Percentiles rank a stretch among this genome's conserved stretches.
Conservation (phyloP, 169 alveolate species). For the Perkinsus olseni region DNA sequence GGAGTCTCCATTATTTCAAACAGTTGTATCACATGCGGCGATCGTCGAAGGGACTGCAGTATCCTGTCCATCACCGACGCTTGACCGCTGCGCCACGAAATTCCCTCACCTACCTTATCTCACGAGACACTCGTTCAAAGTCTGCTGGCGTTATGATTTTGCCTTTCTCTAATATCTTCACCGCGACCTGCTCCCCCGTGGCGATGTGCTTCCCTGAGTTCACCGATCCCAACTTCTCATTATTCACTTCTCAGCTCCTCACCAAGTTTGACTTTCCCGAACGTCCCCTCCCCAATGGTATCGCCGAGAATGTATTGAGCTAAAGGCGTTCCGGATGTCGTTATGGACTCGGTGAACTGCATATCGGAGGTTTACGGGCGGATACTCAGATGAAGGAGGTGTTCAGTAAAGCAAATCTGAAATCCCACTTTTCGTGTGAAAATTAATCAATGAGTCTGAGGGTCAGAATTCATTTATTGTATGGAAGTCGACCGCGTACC, state of each 20-base stretch:
- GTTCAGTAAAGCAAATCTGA: background rate
- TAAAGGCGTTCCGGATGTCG: background rate
- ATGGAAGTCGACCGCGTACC: background rate
- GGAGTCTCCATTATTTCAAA: conserved; percentile 47
- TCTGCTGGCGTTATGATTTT: conserved; percentile 45
- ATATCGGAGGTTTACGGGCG: background rate
- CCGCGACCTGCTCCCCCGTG: conserved; percentile 50
- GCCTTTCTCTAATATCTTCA: conserved; percentile 51
- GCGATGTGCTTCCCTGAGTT: background rate
- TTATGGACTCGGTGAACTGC: background rate
- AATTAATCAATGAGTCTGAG: no score
- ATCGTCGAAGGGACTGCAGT: conserved; percentile 36
- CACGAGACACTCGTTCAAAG: conserved; percentile 55
- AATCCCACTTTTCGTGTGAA: no score
- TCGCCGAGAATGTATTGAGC: conserved; percentile 19
- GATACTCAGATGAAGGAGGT: background rate
- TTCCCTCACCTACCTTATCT: conserved; percentile 17
- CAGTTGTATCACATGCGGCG: conserved; percentile 56
- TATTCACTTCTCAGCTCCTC: background rate
- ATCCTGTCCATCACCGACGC: background rate
- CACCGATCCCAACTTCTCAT: background rate
- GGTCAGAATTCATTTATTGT: background rate
- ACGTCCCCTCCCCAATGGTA: conserved; percentile 74
- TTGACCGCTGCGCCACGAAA: background rate
- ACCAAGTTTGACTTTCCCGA: conserved; percentile 69